phyloP scores from a whole-genome alignment of 2,329 filamentous ascomycete genomes.

The Pseudopyrenochaeta lycopersici region DNA sequence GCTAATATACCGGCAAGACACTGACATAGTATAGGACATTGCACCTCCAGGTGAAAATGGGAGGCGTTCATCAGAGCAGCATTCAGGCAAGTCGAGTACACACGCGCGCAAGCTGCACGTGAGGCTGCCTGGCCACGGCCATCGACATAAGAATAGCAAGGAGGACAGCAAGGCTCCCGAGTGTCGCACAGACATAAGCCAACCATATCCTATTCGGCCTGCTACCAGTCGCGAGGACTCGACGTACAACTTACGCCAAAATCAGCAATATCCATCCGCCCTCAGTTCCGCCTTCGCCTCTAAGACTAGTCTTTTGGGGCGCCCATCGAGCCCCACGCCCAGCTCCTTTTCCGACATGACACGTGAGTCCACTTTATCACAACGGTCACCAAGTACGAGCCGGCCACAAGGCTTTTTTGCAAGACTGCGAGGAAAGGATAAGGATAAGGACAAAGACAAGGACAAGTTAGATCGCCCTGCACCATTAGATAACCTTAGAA shows the following conservation, averaged over 20 bases:
- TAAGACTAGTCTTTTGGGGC: slow-evolving; percentile 61
- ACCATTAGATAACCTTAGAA: slow-evolving; percentile 49
- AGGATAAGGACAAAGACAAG: slow-evolving; percentile 49
- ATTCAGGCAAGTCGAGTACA: slow-evolving; percentile 61
- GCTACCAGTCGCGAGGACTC: slow-evolving; percentile 80
- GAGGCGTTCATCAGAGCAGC: slow-evolving; percentile 45
- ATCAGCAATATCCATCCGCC: slow-evolving; percentile 59
- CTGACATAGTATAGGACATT: slow-evolving; percentile 32
- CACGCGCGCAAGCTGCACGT: slow-evolving; percentile 63
- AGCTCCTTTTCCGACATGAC: slow-evolving; percentile 72
- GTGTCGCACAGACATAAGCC: slow-evolving; percentile 44
- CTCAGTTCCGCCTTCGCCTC: slow-evolving; percentile 61
- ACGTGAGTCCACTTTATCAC: slow-evolving; percentile 52
- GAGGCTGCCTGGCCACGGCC: slow-evolving; percentile 71
- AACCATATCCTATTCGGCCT: slow-evolving; percentile 70
- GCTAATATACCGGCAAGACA: not conserved
- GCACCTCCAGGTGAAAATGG: slow-evolving; percentile 45
- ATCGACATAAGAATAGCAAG: slow-evolving; percentile 71
- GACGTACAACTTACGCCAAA: slow-evolving; percentile 56
- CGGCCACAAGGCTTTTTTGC: slow-evolving; percentile 62
- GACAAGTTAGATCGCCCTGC: slow-evolving; percentile 54
- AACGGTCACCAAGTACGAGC: slow-evolving; percentile 65
- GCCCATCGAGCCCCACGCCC: slow-evolving; percentile 83
- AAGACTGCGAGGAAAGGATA: slow-evolving; percentile 60
- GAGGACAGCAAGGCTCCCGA: slow-evolving; percentile 59